These are phyloP conservation scores for Verticillium klebahnii DNA, from an alignment of 2,329 filamentous ascomycete species.

Conservation along the genomic window DNA sequence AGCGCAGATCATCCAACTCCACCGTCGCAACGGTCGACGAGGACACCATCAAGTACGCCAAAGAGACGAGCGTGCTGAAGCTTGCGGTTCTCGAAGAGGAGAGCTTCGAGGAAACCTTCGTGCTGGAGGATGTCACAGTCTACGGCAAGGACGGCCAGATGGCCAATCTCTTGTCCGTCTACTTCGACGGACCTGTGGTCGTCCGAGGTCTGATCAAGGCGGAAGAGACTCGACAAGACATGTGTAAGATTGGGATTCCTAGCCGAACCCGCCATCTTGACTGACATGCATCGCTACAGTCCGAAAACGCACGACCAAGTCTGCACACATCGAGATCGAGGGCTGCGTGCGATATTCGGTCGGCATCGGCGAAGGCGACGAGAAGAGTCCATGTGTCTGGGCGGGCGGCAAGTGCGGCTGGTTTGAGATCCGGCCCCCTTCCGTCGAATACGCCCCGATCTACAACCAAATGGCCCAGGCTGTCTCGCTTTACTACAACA, in stretches of 20 bases:
- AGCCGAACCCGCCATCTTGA: background rate
- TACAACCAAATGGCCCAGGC: conserved; percentile 59
- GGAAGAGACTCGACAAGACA: conserved; percentile 36
- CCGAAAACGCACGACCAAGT: conserved; percentile 22
- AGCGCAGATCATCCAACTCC: conserved; percentile 37
- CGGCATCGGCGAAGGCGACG: conserved; percentile 42
- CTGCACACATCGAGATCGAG: conserved; percentile 49
- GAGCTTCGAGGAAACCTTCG: conserved; percentile 4
- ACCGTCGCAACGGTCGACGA: conserved; percentile 39
- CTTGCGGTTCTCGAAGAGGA: background rate
- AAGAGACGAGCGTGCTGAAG: conserved; percentile 31
- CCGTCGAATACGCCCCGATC: conserved; percentile 49
- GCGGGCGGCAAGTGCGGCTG: conserved; percentile 60
- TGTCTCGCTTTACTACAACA: conserved; percentile 58
- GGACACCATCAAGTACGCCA: conserved; percentile 21
- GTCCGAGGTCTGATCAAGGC: conserved; percentile 44
- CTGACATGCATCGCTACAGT: conserved; percentile 20
- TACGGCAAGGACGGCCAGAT: conserved; percentile 46
- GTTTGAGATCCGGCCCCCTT: conserved; percentile 58
- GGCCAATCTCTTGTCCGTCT: conserved; percentile 57
- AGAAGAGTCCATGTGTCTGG: conserved; percentile 58
- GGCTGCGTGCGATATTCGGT: conserved; percentile 41
- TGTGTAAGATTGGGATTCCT: conserved; percentile 27
- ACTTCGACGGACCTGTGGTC: conserved; percentile 54
- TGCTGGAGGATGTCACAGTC: conserved; percentile 47